phyloP scores from a whole-genome alignment of 108 stramenopile genomes.

The Cylindrotheca fusiformis region DNA sequence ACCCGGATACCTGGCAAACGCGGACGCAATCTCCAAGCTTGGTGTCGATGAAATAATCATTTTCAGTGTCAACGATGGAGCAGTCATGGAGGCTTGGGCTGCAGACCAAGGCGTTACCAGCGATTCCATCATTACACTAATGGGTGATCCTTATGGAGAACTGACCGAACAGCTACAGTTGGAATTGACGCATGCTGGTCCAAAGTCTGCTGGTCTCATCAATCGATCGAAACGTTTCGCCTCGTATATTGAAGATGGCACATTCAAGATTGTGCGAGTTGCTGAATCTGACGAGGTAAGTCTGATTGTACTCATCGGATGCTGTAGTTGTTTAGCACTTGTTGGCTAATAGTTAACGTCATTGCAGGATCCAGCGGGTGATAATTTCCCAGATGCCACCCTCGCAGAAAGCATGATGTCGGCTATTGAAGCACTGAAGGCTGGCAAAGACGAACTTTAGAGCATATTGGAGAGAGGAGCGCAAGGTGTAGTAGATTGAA shows the following conservation, averaged over 20 bases:
- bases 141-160: conserved; percentile 59
- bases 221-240: conserved; percentile 75
- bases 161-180: conserved; percentile 60
- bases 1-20: conserved; percentile 66
- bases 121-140: conserved; percentile 45
- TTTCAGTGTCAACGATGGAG: conserved; percentile 67
- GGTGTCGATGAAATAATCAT: conserved; percentile 67
- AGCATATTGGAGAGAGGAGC: no score
- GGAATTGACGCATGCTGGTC: conserved; percentile 64
- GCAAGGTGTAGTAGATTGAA: no score
- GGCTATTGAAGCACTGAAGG: conserved; percentile 13
- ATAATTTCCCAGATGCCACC: conserved; percentile 30
- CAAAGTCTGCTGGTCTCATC: conserved; percentile 42
- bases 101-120: conserved; percentile 46
- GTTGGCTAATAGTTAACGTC: neutral
- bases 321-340: neutral
- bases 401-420: conserved; percentile 30
- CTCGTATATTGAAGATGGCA: conserved; percentile 56
- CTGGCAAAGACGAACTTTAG: conserved; percentile 17
- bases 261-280: conserved; percentile 46
- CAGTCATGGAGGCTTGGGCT: conserved; percentile 43
- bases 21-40: conserved; percentile 45
- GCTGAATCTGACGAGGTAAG: conserved; percentile 48
- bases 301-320: conserved; percentile 8
- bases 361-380: conserved; percentile 26